Conservation (phyloP, 768 basidiomycete species). For the Piloderma croceum region DNA sequence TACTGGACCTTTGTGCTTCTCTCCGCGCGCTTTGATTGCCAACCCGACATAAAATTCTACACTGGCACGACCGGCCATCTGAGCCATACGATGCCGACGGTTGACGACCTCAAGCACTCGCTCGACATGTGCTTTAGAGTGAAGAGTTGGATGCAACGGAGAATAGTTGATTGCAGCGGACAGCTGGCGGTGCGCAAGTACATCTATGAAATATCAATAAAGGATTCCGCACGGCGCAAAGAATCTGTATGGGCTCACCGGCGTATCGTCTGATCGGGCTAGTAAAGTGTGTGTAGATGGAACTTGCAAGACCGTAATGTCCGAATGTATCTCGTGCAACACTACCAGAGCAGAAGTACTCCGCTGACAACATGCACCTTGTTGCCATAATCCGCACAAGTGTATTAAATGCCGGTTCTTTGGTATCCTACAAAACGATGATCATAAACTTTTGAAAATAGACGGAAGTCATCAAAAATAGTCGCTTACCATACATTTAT, state of each 20-base stretch:
- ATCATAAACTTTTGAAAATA: not conserved
- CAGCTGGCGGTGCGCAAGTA: slow-evolving; percentile 91
- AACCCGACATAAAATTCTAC: slow-evolving; percentile 97
- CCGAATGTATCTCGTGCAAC: slow-evolving; percentile 89
- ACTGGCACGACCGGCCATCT: slow-evolving; percentile 94
- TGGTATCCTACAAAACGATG: slow-evolving; percentile 53
- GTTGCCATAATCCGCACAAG: slow-evolving; percentile 99
- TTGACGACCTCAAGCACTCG: slow-evolving; percentile 83
- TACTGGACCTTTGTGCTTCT: slow-evolving; percentile 39
- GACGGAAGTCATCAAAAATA: too few species aligned
- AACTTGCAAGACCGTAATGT: slow-evolving; percentile 95
- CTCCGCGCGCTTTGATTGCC: slow-evolving; percentile 69
- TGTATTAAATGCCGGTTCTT: slow-evolving; percentile 90
- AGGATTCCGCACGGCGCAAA: not conserved
- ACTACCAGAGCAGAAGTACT: slow-evolving; percentile 96
- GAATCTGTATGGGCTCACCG: slow-evolving; percentile 48
- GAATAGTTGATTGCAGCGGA: slow-evolving; percentile 81
- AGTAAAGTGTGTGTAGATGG: slow-evolving; percentile 98
- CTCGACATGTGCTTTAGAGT: slow-evolving; percentile 86
- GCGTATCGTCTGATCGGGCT: slow-evolving; percentile 97
- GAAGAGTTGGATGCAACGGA: slow-evolving; percentile 80
- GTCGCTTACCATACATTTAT: slow-evolving; percentile 78
- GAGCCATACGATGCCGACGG: slow-evolving; percentile 89
- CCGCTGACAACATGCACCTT: slow-evolving; percentile 95
- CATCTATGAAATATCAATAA: slow-evolving; percentile 55